phyloP scores from a whole-genome alignment of 345 rosid genomes.

The Dipteronia dyeriana region DNA sequence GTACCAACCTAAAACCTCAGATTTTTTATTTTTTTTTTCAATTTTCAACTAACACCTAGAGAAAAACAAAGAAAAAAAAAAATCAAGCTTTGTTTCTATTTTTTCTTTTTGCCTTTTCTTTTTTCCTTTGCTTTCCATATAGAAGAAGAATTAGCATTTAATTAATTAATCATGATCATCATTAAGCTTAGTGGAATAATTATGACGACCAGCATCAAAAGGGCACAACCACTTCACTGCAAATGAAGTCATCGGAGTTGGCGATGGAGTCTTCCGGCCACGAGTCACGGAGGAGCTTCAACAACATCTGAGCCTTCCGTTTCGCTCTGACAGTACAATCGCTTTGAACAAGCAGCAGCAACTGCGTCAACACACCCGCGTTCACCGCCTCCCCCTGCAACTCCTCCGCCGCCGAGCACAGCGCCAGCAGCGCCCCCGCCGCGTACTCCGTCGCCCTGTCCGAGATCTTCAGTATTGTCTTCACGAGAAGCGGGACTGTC shows the following conservation, averaged over 20 bases:
- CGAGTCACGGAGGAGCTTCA: slow-evolving; percentile 75
- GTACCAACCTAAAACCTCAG: slow-evolving; percentile 34
- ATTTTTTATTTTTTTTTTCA: not conserved
- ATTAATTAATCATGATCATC: not conserved
- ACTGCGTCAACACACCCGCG: slow-evolving; percentile 88
- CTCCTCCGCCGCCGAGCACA: slow-evolving; percentile 70
- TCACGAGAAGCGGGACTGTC: slow-evolving; percentile 79
- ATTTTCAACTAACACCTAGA: not conserved
- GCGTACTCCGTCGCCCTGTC: slow-evolving; percentile 94
- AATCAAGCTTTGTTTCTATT: not conserved
- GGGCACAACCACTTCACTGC: slow-evolving; percentile 63
- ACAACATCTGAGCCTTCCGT: slow-evolving; percentile 89
- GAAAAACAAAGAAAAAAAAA: not conserved
- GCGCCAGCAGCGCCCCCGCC: slow-evolving; percentile 77
- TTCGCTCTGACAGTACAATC: slow-evolving; percentile 97
- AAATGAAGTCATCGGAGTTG: slow-evolving; percentile 65
- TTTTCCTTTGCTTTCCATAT: not conserved
- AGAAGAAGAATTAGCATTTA: not conserved
- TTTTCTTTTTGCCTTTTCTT: not conserved
- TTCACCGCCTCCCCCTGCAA: slow-evolving; percentile 76
- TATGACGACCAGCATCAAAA: slow-evolving; percentile 38
- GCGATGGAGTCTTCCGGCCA: slow-evolving; percentile 73
- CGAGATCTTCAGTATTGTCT: slow-evolving; percentile 71
- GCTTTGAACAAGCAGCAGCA: slow-evolving; percentile 82
- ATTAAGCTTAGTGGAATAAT: not conserved